Conservation (phyloP, 2,329 filamentous ascomycete genomes). For the Ophiocordyceps unilateralis region DNA sequence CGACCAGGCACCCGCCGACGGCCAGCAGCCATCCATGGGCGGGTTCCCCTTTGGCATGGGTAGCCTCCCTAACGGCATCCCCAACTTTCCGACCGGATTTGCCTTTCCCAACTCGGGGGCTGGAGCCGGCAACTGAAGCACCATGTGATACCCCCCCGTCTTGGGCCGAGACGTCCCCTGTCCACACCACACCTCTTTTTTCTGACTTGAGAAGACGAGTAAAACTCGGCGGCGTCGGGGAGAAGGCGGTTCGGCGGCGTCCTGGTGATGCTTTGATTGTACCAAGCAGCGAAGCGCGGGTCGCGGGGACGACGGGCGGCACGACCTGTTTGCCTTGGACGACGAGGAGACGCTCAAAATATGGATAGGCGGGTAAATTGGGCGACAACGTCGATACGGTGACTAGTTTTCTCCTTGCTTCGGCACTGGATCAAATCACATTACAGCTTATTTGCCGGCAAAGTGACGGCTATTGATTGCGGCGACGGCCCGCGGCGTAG, state of each 20-base stretch:
- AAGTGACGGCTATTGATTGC: background rate
- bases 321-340: background rate
- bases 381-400: background rate
- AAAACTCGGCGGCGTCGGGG: background rate
- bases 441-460: background rate
- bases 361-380: background rate
- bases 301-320: no score
- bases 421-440: background rate
- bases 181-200: no score
- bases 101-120: conserved; percentile 13
- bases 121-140: conserved; percentile 3
- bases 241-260: background rate
- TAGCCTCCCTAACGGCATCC: conserved; percentile 24
- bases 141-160: conserved; percentile 2
- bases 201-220: background rate
- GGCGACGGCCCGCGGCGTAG: background rate
- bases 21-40: conserved; percentile 3
- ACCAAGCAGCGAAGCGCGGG: background rate
- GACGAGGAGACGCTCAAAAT: background rate
- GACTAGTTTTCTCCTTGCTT: background rate
- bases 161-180: background rate
- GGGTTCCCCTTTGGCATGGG: conserved; percentile 22
- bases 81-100: conserved; percentile 22
- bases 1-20: conserved; percentile 4
- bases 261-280: background rate